Base-by-base conservation (phyloP, 2,329 filamentous ascomycete species). In the Byssochlamys sp. region DNA sequence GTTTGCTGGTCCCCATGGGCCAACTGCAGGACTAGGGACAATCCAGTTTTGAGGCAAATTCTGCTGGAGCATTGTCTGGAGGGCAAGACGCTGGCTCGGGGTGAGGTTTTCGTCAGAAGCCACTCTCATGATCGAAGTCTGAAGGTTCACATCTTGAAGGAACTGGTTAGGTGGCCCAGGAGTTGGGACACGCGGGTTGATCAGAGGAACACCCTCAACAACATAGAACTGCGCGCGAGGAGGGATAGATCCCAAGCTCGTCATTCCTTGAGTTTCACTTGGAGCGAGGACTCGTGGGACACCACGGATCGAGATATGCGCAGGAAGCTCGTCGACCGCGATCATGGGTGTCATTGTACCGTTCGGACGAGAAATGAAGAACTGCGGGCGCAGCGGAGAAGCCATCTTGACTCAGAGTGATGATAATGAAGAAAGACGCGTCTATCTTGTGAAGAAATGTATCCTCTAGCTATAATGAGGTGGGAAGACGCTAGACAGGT, bases 261-360 rank as follows among this genome's bases (percentile, higher is more conserved):
- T 74, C 75, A 78, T 78, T 49, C 73, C 73, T 27, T 71, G 67
- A 5, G 74, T 77, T 2, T 77, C 73, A 31, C 65, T 65, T 9
- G 68, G 58, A 49, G 63, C 64, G 10, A 79, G 59, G 4, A 56
- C 64, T 14, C 75, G 71, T 53, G 75, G 65, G 14, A 74, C 66
- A 11, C 71, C 73, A 29, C 66, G 67, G 54, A 79, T 68, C 2
- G 62, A 61, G 45, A 79, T 54, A 24, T 66, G 62, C 1, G 64
- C 26, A 2, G 76, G 76, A 1, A 79, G 66, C 60, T 79, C 77
- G 59, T 79, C 77, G 4, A 78, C 62, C 4, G 77, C 72, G 50
- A 79, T 66, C 11, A 79, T 69, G 4, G 77, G 74, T 19, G 72
- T 73, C 50, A 77, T 58, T 6, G 64, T 66, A 29, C 74, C 73